Base-by-base conservation (phyloP, 2,329 filamentous ascomycete species). In the Drechslerella coelobrocha region DNA sequence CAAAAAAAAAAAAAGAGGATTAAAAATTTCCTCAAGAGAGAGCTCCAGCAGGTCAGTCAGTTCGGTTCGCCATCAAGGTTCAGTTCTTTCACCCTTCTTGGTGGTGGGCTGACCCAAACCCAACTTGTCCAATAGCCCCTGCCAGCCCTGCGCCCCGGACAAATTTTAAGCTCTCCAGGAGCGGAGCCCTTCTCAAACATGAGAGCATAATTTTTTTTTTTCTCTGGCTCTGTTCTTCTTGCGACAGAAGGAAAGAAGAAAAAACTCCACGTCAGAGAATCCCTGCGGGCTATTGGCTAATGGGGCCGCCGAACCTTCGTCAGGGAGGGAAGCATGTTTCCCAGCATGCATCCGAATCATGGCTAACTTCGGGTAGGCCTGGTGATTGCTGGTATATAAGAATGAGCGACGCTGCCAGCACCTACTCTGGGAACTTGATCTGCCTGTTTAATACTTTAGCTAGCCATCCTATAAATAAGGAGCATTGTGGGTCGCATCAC, bases 271-370 rank as follows among this genome's bases (percentile, higher is more conserved):
- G 54, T 71, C 27, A 27, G 47, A 31, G 47, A 53, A 63, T 50
- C 39, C 41, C 47, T 41, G 48, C 45, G 60, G 41, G 23, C 47
- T 52, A 71, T 71, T 71, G 66, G 66, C 39, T 63, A 63, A 71
- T 71, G 66, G 62, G 62, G 47, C 66, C 66, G 66, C 62, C 56
- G 66, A 71, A 69, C 59, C 24, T 71, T 71, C 65, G 65, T 71
- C 65, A 62, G 65, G 57, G 23, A 53, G 65, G 48, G 52, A 68
- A 57, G 52, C 65, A 71, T 63, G 66, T 55, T 71, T 71, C 54
- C 66, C 59, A 59, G 65, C 57, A 61, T 29, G 21, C 45, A 69
- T 57, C 65, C 65, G 56, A 62, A 57, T 69, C 61, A 65, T 57
- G 43, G 52, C 27, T 53, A 45, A 21, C 21, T 31, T 61, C 3